A percentile compares a stretch with the other conserved stretches of the same genome.
Conservation (phyloP, 1,284 basidiomycete genomes). For the Irpex sp. region DNA sequence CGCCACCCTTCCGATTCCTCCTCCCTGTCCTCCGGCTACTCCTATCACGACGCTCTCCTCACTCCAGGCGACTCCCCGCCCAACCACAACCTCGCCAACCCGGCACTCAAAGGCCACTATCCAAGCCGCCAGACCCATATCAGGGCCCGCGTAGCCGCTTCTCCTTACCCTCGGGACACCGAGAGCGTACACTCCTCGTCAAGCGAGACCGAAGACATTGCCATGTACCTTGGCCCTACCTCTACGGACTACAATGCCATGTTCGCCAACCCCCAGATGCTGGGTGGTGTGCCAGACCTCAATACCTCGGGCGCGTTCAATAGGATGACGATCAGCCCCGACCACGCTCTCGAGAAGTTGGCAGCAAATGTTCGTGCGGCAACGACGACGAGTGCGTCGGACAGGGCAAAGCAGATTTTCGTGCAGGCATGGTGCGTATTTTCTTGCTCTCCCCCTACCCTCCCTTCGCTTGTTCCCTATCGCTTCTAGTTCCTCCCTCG, state of each 20-base stretch:
- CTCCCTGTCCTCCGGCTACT: constrained; percentile 42
- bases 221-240: constrained; percentile 63
- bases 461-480: constrained; percentile 4
- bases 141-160: constrained; percentile 71
- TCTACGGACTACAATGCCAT: constrained; percentile 55
- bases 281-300: constrained; percentile 42
- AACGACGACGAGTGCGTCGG: constrained; percentile 84
- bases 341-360: constrained; percentile 79
- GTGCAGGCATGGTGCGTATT: constrained; percentile 78
- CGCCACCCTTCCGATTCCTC: constrained; percentile 31
- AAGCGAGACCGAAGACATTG: constrained; percentile 79
- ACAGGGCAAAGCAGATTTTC: constrained; percentile 86
- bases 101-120: constrained; percentile 67
- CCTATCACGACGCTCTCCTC: constrained; percentile 37
- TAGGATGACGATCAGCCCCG: constrained; percentile 67
- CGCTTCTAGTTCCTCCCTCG: not conserved
- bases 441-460: not conserved
- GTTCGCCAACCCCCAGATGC: constrained; percentile 33
- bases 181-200: constrained; percentile 83
- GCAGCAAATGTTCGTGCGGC: constrained; percentile 83
- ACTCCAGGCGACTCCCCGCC: constrained; percentile 63
- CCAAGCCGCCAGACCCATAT: constrained; percentile 58
- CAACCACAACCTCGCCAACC: constrained; percentile 65
- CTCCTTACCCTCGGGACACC: constrained; percentile 71
- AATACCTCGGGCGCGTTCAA: constrained; percentile 68